Base-by-base conservation (phyloP, 2,329 filamentous ascomycete genomes). In the Pseudogymnoascus sp. region DNA sequence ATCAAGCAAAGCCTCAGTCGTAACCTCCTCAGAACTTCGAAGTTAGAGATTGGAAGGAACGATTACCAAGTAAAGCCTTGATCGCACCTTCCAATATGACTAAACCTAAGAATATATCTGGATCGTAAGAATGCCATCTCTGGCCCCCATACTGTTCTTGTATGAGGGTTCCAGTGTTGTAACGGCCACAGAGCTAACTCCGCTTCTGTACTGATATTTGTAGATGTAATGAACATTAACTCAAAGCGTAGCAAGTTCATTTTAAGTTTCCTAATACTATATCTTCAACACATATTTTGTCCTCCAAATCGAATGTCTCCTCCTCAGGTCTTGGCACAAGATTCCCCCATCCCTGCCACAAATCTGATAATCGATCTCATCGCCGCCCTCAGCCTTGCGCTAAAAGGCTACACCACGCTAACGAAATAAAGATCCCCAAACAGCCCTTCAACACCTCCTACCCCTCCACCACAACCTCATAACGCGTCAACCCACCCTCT, bases 361-460 rank as follows among this genome's bases (percentile, higher is more conserved):
- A 9, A 44, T 23, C 40, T 44, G 17, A 21, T 44, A 44, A 44
- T 44, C 40, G 19, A 44, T 44, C 19, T 4, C 40, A 44, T 44
- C 40, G 15, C 13, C 50, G n/a, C 15, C 23, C 50, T 33, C 50
- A 59, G 60, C 60, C 33, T 61, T 61, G 35, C 35, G 26, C 35
- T 60, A 33, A 59, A 59, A 59, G 50, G 50, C 50, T 59, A 26
- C 8, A 59, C 50, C 26, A 21, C 50, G 50, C 50, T 59, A 59
- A 59, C 26, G 26, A 59, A 59, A 59, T 59, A 59, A 59, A 59
- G 26, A n/a, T 31, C 31, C 50, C 28, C 28, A 33, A 33, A 60
- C 40, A 59, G 50, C 50, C 50, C n/a, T 31, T 31, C 50, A 31
- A 59, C n/a, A 59, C 50, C 47, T 26, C 28, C 36, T 23, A 35